Evolutionary conservation across 495 filamentous ascomycete genomes (phyloP).

Genomic region (Xylaria intraflava): DNA sequence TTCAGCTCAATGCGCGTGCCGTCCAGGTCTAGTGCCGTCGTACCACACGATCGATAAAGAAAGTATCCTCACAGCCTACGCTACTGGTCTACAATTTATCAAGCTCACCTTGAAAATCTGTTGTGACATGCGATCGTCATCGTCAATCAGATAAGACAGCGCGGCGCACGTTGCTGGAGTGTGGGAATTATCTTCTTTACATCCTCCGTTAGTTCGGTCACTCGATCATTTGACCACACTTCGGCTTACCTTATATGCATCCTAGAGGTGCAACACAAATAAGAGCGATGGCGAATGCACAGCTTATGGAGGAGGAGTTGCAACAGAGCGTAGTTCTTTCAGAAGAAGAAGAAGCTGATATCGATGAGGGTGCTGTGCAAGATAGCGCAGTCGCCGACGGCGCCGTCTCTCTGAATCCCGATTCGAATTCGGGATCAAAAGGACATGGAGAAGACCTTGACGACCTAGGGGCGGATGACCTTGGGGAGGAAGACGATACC

Average conservation of each 20-base stretch:
- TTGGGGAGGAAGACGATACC: slow-evolving; percentile 40
- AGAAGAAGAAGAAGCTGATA: slow-evolving; percentile 36
- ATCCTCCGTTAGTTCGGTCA: neutral
- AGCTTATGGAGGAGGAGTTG: slow-evolving; percentile 45
- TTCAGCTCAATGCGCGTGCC: slow-evolving; percentile 5
- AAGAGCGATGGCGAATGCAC: slow-evolving; percentile 38
- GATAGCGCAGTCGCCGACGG: neutral
- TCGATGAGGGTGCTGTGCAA: slow-evolving; percentile 20
- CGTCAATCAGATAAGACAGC: slow-evolving; percentile 20
- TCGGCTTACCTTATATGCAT: neutral
- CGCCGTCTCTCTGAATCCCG: neutral
- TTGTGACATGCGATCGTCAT: slow-evolving; percentile 19
- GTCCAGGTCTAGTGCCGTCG: neutral
- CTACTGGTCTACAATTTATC: neutral
- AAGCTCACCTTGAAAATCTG: neutral
- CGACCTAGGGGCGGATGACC: slow-evolving; percentile 41
- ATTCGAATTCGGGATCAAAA: neutral
- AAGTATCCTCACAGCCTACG: neutral
- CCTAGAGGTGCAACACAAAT: neutral
- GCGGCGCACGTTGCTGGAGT: slow-evolving; percentile 12
- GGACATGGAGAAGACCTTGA: slow-evolving; percentile 29
- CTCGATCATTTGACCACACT: neutral
- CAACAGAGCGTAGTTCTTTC: slow-evolving; percentile 44
- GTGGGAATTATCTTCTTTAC: slow-evolving; percentile 8
- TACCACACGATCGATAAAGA: neutral